Percentiles rank a stretch among this genome's conserved stretches.
These are phyloP conservation scores for Pseudocercospora pini-densiflorae DNA, from an alignment of 2,329 filamentous ascomycete genomes.

Conservation along the genomic window DNA sequence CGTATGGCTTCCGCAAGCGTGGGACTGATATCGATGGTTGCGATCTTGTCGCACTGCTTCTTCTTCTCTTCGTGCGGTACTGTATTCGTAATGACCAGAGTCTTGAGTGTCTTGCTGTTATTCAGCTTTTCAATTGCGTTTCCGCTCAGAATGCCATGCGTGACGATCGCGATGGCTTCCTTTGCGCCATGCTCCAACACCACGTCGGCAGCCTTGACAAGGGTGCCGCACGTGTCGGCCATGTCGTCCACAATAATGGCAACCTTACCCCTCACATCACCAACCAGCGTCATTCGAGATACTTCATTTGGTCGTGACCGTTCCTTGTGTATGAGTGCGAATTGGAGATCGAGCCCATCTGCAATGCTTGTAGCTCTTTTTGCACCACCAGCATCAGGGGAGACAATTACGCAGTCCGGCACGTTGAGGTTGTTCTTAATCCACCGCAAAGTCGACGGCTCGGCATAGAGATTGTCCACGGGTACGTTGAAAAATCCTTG, in stretches of 20 bases:
- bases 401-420: constrained; percentile 89
- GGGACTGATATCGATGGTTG: constrained; percentile 89
- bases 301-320: constrained; percentile 89
- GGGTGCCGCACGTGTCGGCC: constrained; percentile 92
- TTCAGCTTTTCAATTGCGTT: constrained; percentile 88
- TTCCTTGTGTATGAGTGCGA: constrained; percentile 97
- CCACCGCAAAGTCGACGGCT: constrained; percentile 89
- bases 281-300: constrained; percentile 93
- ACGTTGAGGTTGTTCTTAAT: constrained; percentile 84
- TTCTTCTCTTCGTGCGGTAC: constrained; percentile 82
- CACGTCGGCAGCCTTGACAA: constrained; percentile 85
- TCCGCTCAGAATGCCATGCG: constrained; percentile 87
- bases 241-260: constrained; percentile 98
- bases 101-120: constrained; percentile 68
- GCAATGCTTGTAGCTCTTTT: constrained; percentile 93
- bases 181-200: constrained; percentile 85
- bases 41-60: constrained; percentile 75
- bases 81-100: constrained; percentile 89
- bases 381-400: constrained; percentile 90
- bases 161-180: constrained; percentile 92
- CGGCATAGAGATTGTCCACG: constrained; percentile 84
- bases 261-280: constrained; percentile 86
- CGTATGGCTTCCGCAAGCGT: constrained; percentile 76
- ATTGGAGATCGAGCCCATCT: constrained; percentile 85
- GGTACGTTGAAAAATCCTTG: constrained; percentile 93